Base-by-base conservation (phyloP, 192 early-diverging fungal genomes). In the Coemansia sp. region DNA sequence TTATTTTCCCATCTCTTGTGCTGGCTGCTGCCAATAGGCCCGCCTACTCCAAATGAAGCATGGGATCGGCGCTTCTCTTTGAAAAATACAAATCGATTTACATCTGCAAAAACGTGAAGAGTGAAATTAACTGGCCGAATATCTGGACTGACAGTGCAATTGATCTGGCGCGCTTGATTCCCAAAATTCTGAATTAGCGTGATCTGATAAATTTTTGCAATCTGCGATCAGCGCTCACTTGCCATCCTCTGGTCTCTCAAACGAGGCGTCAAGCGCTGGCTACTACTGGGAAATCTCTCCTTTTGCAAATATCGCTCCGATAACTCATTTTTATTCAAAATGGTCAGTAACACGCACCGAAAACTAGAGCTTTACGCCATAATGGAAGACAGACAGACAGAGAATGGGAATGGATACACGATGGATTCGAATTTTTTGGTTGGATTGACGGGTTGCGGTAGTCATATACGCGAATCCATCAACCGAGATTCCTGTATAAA, bases 231-330 rank as follows among this genome's bases (percentile, higher is more conserved):
- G 43, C 43, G 14, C 43, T 14, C 12, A 16, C 14, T 47, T 47
- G 43, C 43, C 31, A 35, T 35, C 31, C 31, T 35, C 31, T 35
- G 31, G 31, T 45, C 41, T 45, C 41, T 45, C 41, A 45, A 45
- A 45, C 41, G 41, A 45, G 41, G 41, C 41, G 16, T 45, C 41
- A 45, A 45, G 41, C 41, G 41, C 41, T 16, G 41, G 16, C 41
- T 45, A 45, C 16, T n/a, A n/a, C 41, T 45, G 41, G 54, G 54
- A 35, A 56, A 31, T 56, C 29, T 31, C 54, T 56, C 54, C 26
- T 45, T 56, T 56, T 26, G 54, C 48, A 49, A n/a, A 19, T 49
- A 19, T 21, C 19, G 16, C 48, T 17, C 48, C 17, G 48, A 49
- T 49, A 19, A 19, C 17, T 21, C 48, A 19, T 49, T 21, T 21